Evolutionary conservation across 2,329 filamentous ascomycete species (phyloP).

Genomic region (Ophiostoma himal-ulmi): DNA sequence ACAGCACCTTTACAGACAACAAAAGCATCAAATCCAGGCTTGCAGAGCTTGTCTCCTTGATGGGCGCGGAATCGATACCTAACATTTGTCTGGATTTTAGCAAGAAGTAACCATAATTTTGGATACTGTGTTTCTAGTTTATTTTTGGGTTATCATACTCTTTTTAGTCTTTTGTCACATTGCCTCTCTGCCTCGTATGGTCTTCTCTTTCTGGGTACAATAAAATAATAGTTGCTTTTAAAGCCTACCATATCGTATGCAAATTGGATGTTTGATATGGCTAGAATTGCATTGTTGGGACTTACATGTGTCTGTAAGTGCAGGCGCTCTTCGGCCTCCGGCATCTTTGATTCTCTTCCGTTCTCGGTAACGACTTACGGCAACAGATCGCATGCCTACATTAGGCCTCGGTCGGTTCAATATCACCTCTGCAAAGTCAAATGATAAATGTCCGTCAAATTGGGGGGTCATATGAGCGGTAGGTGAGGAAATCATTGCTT

Average conservation of each 20-base stretch:
- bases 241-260: no score
- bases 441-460: neutral
- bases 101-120: neutral
- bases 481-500: no score
- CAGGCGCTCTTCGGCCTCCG: neutral
- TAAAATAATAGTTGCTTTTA: neutral
- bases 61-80: conserved; percentile 55
- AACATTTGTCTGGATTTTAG: conserved; percentile 55
- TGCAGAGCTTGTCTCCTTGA: conserved; percentile 60
- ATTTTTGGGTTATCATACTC: neutral
- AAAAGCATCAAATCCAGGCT: conserved; percentile 55
- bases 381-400: neutral
- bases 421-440: neutral
- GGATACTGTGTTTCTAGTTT: neutral
- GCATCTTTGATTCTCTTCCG: neutral
- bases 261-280: neutral
- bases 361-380: neutral
- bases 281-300: neutral
- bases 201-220: neutral
- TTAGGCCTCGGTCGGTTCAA: neutral
- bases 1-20: conserved; percentile 44
- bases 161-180: neutral
- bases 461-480: neutral
- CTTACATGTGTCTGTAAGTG: neutral
- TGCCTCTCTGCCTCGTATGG: neutral